phyloP scores from a whole-genome alignment of 192 early-diverging fungal genomes.

The Thoreauomyces humboldtii region DNA sequence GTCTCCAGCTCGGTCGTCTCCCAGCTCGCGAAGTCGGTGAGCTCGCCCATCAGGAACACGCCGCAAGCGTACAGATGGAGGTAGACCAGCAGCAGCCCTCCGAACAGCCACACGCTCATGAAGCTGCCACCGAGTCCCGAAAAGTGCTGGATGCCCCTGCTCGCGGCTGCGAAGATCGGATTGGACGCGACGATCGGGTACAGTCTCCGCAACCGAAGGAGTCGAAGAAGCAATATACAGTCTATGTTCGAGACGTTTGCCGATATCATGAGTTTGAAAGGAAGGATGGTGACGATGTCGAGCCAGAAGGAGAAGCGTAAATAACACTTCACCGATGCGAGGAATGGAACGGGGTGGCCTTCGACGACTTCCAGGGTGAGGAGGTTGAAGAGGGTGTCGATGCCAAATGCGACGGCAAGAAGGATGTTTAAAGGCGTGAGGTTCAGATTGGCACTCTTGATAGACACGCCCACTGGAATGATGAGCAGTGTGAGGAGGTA shows the following conservation, averaged over 20 bases:
- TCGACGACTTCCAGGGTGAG: background rate
- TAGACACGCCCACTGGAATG: conserved; percentile 6
- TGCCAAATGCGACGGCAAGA: background rate
- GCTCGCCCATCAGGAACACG: conserved; percentile 34
- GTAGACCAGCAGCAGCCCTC: conserved; percentile 35
- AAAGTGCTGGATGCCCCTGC: conserved; percentile 10
- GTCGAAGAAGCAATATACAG: conserved; percentile 16
- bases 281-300: conserved; percentile 29
- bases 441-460: conserved; percentile 8
- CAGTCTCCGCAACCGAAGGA: conserved; percentile 10
- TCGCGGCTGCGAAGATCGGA: conserved; percentile 18
- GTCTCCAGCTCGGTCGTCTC: background rate
- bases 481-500: background rate
- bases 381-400: background rate
- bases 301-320: conserved; percentile 10
- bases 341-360: background rate
- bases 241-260: background rate
- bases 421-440: conserved; percentile 24
- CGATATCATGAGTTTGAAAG: conserved; percentile 36
- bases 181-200: conserved; percentile 22
- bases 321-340: conserved; percentile 14
- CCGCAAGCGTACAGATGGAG: conserved; percentile 44
- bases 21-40: conserved; percentile 34
- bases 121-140: conserved; percentile 39
- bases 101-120: conserved; percentile 46